phyloP scores from a whole-genome alignment of 306 rosid genomes.

The Cicer bijugum region DNA sequence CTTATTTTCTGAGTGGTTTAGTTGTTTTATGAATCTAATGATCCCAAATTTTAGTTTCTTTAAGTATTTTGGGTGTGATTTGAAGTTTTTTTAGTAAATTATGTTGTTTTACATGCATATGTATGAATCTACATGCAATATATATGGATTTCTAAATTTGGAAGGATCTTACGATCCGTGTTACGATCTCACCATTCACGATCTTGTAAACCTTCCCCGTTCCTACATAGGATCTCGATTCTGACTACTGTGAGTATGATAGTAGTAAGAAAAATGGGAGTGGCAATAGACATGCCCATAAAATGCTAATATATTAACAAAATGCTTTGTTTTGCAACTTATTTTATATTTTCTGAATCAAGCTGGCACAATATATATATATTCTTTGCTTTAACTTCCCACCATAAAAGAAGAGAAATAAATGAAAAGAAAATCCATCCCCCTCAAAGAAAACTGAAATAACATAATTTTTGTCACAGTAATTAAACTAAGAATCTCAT shows the following conservation, averaged over 20 bases:
- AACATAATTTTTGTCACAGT: slow-evolving; percentile 16
- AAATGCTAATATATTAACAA: slow-evolving; percentile 28
- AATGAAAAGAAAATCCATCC: background rate
- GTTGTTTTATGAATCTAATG: too few relatives aligned
- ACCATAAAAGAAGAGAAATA: background rate
- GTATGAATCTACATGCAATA: too few relatives aligned
- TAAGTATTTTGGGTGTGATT: too few relatives aligned
- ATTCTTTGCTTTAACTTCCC: slow-evolving; percentile 11
- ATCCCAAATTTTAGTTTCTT: too few relatives aligned
- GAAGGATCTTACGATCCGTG: too few relatives aligned
- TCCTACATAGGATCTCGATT: too few relatives aligned
- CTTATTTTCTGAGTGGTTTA: too few relatives aligned
- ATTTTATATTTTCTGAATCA: slow-evolving; percentile 10
- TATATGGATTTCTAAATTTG: too few relatives aligned
- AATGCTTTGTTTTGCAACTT: slow-evolving; percentile 19
- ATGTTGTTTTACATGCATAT: too few relatives aligned
- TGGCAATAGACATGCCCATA: slow-evolving; percentile 6
- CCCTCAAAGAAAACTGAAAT: background rate
- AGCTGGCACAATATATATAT: background rate
- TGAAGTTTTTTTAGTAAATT: too few relatives aligned
- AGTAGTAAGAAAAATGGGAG: background rate
- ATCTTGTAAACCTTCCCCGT: too few relatives aligned
- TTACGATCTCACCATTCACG: too few relatives aligned
- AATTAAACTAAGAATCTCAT: slow-evolving; percentile 20
- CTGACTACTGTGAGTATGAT: background rate